Conservation (phyloP, 2,329 filamentous ascomycete genomes). For the Orbilia brochopaga region DNA sequence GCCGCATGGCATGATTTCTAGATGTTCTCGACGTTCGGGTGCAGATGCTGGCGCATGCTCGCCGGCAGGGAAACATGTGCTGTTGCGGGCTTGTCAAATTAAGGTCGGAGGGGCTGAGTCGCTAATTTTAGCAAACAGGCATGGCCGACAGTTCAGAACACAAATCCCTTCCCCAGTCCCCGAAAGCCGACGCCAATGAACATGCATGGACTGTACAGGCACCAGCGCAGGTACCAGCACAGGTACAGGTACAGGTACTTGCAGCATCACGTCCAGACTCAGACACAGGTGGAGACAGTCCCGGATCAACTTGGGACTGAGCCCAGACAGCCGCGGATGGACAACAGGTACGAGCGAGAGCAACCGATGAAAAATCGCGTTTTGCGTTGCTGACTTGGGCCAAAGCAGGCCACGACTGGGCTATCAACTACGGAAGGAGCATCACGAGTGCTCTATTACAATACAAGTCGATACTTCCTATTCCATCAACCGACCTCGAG, state of each 20-base stretch:
- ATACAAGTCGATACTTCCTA: too few species aligned
- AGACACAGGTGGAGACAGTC: too few species aligned
- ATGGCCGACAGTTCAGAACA: background rate
- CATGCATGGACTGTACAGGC: background rate
- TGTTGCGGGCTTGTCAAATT: background rate
- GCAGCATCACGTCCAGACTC: too few species aligned
- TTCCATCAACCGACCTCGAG: too few species aligned
- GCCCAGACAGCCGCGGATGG: too few species aligned
- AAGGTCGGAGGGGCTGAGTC: background rate
- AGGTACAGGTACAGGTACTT: too few species aligned
- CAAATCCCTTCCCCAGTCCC: background rate
- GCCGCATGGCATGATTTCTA: background rate
- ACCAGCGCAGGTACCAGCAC: too few species aligned
- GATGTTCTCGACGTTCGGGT: background rate
- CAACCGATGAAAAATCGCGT: slow-evolving; percentile 1
- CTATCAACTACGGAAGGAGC: too few species aligned
- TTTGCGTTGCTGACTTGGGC: too few species aligned
- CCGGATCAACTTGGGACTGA: too few species aligned
- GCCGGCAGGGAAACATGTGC: background rate
- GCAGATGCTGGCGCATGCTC: background rate
- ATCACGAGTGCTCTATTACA: too few species aligned
- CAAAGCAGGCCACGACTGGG: too few species aligned
- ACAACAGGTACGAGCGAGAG: background rate
- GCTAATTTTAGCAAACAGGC: slow-evolving; percentile 1
- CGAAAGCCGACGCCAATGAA: background rate